These are phyloP conservation scores for Beauveria caledonica DNA, from an alignment of 2,329 filamentous ascomycete genomes.

Conservation along the genomic window DNA sequence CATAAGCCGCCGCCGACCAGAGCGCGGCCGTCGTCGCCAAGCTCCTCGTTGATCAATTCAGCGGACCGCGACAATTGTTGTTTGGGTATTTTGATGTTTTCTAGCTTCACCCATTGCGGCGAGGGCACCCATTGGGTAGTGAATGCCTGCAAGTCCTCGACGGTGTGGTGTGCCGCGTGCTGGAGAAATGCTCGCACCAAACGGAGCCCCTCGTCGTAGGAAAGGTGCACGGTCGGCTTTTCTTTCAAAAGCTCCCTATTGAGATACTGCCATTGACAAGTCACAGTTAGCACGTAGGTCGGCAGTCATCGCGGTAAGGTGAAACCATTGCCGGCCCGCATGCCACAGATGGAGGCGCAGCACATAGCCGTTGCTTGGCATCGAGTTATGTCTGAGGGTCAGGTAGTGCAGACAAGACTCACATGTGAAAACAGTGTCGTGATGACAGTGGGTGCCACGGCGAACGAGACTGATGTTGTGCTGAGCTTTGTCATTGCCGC, in stretches of 20 bases:
- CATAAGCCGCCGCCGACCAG: conserved; percentile 73
- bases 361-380: not conserved
- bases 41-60: conserved; percentile 56
- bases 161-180: conserved; percentile 79
- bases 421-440: conserved; percentile 83
- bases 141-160: conserved; percentile 90
- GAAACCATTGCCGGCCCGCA: not conserved
- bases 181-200: conserved; percentile 79
- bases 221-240: conserved; percentile 82
- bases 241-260: conserved; percentile 66
- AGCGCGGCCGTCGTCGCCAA: conserved; percentile 68
- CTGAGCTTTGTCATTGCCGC: conserved; percentile 53
- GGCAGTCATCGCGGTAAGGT: not conserved
- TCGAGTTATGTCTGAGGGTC: not conserved
- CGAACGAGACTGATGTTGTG: conserved; percentile 72
- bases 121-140: conserved; percentile 86
- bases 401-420: conserved; percentile 25
- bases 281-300: not conserved
- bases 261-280: conserved; percentile 53
- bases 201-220: conserved; percentile 87
- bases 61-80: conserved; percentile 60
- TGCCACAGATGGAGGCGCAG: conserved; percentile 1
- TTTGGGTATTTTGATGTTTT: conserved; percentile 57
- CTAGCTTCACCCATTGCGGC: conserved; percentile 77
- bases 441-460: conserved; percentile 80